Evolutionary conservation across 2,329 filamentous ascomycete species (phyloP), one percentile per base, ranked within the genome.

Genomic region (Aspergillus quadrilineatus): DNA sequence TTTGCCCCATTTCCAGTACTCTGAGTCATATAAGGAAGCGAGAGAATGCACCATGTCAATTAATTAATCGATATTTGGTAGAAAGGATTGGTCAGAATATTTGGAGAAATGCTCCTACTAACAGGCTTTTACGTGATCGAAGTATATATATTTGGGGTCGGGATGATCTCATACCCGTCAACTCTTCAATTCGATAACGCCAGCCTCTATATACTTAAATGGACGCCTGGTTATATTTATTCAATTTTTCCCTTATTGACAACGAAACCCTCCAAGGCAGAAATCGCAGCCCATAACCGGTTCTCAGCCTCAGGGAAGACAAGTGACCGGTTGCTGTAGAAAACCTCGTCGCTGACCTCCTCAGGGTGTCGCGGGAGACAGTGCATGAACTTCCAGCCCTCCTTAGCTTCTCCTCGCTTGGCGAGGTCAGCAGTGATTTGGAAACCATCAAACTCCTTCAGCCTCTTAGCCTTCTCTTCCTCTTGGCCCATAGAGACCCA

Each of bases 401-500:
- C 81, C 73, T 94, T 96, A 42, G 94, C 94, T 17, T 91, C 92
- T 43, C 92, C 92, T 49, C 87, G 82, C 74, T 87, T 84, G 1
- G 92, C 93, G 64, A 99, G 80, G 43, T 94, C 89, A 47, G 87
- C 84, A 2, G 93, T 97, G 68, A 99, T 89, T 73, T 97, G 93
- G 76, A 92, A 99, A 12, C 93, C 92, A 30, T 83, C 82, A 72
- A 99, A 99, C 2, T 86, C 91, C 69, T 87, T 84, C 58, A 97
- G 73, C 50, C 90, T 82, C 79, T 89, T 88, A 64, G 86, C 81
- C 39, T 86, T 81, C 75, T 99, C 94, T 55, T 85, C 85, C 75
- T 99, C 94, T 75, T 97, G 93, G 46, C 94, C 94, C 94, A 99
- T 99, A 1, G 91, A 96, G 32, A 99, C 85, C 94, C 94, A 99